Base-by-base conservation (phyloP, 371 early-diverging fungal species). In the Mortierella sp. region DNA sequence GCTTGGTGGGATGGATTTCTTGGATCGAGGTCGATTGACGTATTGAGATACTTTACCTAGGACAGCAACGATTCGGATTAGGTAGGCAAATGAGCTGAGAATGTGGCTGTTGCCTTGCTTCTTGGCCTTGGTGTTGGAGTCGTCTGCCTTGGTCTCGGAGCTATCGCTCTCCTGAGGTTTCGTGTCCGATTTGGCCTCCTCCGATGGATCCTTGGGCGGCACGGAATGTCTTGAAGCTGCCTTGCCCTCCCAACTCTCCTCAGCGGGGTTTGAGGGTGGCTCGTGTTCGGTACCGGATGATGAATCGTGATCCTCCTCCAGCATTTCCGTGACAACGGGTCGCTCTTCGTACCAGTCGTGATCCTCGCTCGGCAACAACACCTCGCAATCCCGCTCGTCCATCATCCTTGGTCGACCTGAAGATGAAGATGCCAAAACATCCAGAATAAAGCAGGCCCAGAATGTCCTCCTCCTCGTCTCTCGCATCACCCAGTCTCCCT, bases 1-100 rank as follows among this genome's bases (percentile, higher is more conserved):
- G 0, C 85, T 80, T 1, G 90, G 90, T 16, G 87, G 77, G 19
- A 81, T 73, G 14, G 85, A 77, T n/a, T 75, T 72, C 14, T 82
- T 82, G 34, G 86, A 85, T 40, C 86, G 83, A 2, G 89, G 88
- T 34, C 88, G 87, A 71, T 91, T 93, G 72, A 92, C 88, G 64
- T 89, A 91, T 10, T 87, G 71, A 0, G 92, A 89, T 11, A 92
- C 90, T 69, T 86, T 86, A 13, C 91, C 90, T 24, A 93, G 72
- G 2, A 92, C 72, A 0, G 90, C 84, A 9, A 76, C 75, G 26
- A 87, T 79, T 37, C 85, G 87, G 37, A 87, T 75, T 72, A 88
- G 59, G 71, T 88, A 87, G 0, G 88, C 88, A 69, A 76, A 86
- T 13, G 81, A 80, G 67, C 88, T 86, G 31, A 88, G 69, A 4